Conservation (phyloP, 352 stramenopile species). For the Paralagenidium karlingii region DNA sequence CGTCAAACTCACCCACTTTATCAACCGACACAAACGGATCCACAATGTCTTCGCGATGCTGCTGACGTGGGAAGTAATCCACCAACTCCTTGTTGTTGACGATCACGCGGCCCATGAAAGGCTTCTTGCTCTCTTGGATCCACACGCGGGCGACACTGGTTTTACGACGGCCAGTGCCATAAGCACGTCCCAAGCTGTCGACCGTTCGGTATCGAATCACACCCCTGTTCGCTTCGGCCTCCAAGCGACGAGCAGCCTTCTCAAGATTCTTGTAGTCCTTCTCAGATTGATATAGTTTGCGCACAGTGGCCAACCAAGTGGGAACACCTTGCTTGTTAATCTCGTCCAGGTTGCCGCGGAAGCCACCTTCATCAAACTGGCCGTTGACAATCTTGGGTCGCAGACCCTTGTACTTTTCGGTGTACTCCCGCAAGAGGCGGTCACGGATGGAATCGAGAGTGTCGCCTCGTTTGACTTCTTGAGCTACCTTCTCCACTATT, state of each 20-base stretch:
- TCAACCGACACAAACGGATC: slow-evolving; percentile 58
- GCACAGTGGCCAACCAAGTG: slow-evolving; percentile 71
- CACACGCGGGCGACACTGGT: slow-evolving; percentile 89
- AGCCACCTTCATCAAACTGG: slow-evolving; percentile 62
- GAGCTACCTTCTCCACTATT: no score
- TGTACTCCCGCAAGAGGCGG: no score
- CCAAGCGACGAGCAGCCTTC: slow-evolving; percentile 45
- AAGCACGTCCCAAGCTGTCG: slow-evolving; percentile 67
- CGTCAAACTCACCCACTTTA: slow-evolving; percentile 81
- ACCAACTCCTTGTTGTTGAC: slow-evolving; percentile 93
- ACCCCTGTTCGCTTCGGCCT: slow-evolving; percentile 66
- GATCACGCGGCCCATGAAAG: slow-evolving; percentile 78
- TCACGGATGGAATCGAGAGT: slow-evolving; percentile 45
- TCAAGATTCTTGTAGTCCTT: slow-evolving; percentile 50
- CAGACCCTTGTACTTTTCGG: no score
- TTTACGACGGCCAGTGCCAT: slow-evolving; percentile 90
- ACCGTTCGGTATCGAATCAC: slow-evolving; percentile 52
- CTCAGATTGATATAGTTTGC: slow-evolving; percentile 48
- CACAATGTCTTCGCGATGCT: slow-evolving; percentile 84
- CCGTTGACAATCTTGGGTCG: not conserved
- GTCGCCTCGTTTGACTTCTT: no score
- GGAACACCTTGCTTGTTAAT: slow-evolving; percentile 66
- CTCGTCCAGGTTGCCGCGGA: slow-evolving; percentile 63
- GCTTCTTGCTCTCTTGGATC: slow-evolving; percentile 71
- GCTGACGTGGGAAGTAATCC: slow-evolving; percentile 88